These are phyloP conservation scores for Gardenia jasminoides DNA, from an alignment of 257 asterid species.

Conservation along the genomic window DNA sequence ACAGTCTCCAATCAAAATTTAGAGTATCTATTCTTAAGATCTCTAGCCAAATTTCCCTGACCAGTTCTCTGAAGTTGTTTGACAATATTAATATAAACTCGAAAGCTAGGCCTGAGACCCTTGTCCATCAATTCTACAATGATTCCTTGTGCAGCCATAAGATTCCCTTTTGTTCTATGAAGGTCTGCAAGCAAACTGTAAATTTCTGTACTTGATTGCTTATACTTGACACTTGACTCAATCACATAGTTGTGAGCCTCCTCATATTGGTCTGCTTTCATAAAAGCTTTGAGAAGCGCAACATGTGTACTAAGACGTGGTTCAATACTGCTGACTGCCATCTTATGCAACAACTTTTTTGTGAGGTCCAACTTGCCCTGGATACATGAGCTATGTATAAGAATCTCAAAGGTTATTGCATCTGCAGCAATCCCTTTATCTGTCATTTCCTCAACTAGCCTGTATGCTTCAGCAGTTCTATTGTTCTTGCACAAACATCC, in stretches of 20 bases:
- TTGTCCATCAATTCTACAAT: constrained; percentile 72
- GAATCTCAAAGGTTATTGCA: constrained; percentile 60
- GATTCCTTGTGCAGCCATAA: constrained; percentile 46
- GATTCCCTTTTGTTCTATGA: constrained; percentile 47
- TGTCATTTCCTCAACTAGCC: constrained; percentile 55
- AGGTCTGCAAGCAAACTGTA: constrained; percentile 66
- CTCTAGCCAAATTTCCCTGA: constrained; percentile 44
- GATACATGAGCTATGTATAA: constrained; percentile 44
- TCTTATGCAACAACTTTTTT: constrained; percentile 42
- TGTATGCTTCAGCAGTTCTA: constrained; percentile 37
- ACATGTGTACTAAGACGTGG: constrained; percentile 61
- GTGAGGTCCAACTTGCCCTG: constrained; percentile 45
- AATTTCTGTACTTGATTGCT: constrained; percentile 38
- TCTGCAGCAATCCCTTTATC: constrained; percentile 39
- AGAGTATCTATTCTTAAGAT: constrained; percentile 24
- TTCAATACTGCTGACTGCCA: constrained; percentile 45
- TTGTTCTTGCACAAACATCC: constrained; percentile 58
- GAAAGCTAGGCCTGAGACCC: constrained; percentile 57
- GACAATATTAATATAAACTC: constrained; percentile 39
- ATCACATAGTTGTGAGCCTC: constrained; percentile 52
- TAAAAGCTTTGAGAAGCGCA: constrained; percentile 42
- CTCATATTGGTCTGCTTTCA: constrained; percentile 40
- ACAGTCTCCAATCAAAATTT: neutral
- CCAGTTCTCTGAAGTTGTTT: constrained; percentile 43
- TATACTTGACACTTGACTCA: constrained; percentile 37